phyloP scores from a whole-genome alignment of 345 rosid genomes.

The Luvunga scandens region DNA sequence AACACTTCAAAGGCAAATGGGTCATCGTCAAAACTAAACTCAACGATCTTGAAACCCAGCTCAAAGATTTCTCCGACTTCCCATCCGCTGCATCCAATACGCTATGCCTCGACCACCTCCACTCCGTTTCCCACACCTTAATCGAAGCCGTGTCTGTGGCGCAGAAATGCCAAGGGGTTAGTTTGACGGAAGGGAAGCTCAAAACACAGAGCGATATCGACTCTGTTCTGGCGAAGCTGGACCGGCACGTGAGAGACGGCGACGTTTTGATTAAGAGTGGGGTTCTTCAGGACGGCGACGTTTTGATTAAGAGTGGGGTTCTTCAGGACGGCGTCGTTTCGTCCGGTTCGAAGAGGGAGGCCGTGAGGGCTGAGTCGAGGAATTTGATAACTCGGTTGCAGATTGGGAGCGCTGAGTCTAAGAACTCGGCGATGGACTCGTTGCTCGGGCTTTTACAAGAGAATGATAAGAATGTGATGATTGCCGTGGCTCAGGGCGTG shows the following conservation, averaged over 20 bases:
- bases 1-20: constrained; percentile 79
- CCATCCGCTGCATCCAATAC: constrained; percentile 43
- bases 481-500: constrained; percentile 82
- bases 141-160: constrained; percentile 49
- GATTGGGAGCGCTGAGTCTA: constrained; percentile 73
- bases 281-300: constrained; percentile 55
- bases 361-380: constrained; percentile 62
- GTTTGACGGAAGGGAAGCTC: constrained; percentile 73
- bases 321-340: constrained; percentile 38
- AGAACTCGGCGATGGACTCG: constrained; percentile 70
- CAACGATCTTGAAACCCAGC: constrained; percentile 53
- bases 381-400: constrained; percentile 71
- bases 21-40: constrained; percentile 58
- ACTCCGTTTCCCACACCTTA: constrained; percentile 47
- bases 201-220: constrained; percentile 87
- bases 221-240: constrained; percentile 62
- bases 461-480: constrained; percentile 90
- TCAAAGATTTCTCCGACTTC: constrained; percentile 58
- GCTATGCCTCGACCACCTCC: constrained; percentile 56
- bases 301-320: constrained; percentile 63
- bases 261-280: constrained; percentile 71
- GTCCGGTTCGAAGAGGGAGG: constrained; percentile 53
- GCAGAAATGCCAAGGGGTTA: constrained; percentile 40
- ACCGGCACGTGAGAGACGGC: constrained; percentile 57
- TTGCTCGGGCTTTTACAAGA: constrained; percentile 46